A percentile compares a stretch with the other conserved stretches of the same genome.
Evolutionary conservation across 2,329 filamentous ascomycete species (phyloP).

Genomic region (Calonectria montana): DNA sequence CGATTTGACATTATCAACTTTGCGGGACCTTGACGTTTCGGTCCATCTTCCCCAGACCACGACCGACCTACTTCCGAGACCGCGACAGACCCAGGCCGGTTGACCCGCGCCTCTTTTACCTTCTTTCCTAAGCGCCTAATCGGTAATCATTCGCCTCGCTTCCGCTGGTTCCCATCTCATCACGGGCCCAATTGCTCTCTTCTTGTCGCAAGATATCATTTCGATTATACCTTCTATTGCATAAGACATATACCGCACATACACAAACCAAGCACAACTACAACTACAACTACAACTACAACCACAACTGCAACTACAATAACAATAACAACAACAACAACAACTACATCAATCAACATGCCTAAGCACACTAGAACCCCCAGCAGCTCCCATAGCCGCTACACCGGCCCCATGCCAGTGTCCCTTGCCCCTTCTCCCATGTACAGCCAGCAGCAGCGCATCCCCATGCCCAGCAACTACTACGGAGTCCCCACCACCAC

Average conservation of each 20-base stretch:
- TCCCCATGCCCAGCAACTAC: constrained; percentile 53
- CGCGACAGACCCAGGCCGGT: constrained; percentile 36
- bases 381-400: constrained; percentile 48
- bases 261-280: constrained; percentile 17
- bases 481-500: constrained; percentile 52
- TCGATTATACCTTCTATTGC: not conserved
- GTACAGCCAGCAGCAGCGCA: constrained; percentile 54
- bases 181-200: not conserved
- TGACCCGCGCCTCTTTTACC: constrained; percentile 39
- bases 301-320: constrained; percentile 12
- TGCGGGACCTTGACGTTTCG: constrained; percentile 29
- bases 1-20: constrained; percentile 21
- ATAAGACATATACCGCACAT: constrained; percentile 14
- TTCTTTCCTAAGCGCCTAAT: constrained; percentile 39
- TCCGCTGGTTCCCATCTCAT: constrained; percentile 15
- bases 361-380: constrained; percentile 57
- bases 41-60: constrained; percentile 31
- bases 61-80: constrained; percentile 31
- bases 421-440: constrained; percentile 56
- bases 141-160: constrained; percentile 38
- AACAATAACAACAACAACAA: constrained; percentile 8
- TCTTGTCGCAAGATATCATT: not conserved
- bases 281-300: constrained; percentile 4
- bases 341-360: constrained; percentile 50
- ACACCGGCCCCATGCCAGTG: constrained; percentile 48